Percentiles rank a stretch among this genome's conserved stretches.
phyloP scores from a whole-genome alignment of 2,329 filamentous ascomycete genomes.

The Pestalotiopsis sp. region DNA sequence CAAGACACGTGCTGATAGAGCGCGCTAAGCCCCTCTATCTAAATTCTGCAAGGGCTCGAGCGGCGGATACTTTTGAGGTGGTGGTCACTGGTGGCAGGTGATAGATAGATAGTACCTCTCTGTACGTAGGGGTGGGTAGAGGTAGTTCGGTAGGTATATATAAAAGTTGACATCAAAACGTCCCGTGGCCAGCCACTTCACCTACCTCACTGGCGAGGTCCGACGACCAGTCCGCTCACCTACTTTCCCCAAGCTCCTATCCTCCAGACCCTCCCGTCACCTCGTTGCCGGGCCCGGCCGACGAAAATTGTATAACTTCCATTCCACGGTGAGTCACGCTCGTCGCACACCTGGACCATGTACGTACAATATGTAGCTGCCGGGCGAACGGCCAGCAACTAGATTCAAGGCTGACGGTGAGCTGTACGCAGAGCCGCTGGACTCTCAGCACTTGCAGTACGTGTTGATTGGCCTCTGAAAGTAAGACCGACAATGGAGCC shows the following conservation, averaged over 20 bases:
- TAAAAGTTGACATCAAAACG: neutral
- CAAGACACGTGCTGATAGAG: too few species aligned
- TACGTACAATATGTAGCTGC: neutral
- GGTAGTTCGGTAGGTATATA: neutral
- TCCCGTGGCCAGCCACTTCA: neutral
- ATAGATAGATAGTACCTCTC: neutral
- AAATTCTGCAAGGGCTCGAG: neutral
- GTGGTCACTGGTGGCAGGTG: neutral
- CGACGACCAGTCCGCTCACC: neutral
- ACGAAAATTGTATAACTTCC: neutral
- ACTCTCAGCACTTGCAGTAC: neutral
- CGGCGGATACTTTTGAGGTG: neutral
- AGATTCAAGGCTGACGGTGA: neutral
- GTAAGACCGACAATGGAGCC: conserved; percentile 18
- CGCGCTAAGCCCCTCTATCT: neutral
- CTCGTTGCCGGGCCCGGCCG: neutral
- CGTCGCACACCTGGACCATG: neutral
- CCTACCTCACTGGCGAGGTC: neutral
- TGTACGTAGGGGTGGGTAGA: neutral
- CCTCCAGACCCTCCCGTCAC: neutral
- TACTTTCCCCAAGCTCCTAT: neutral
- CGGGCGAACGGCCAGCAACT: neutral
- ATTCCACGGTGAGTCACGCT: neutral
- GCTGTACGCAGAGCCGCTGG: neutral
- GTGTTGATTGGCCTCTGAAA: neutral